phyloP scores from a whole-genome alignment of 805 yeast genomes.

The Saccharomycodes ludwigii region DNA sequence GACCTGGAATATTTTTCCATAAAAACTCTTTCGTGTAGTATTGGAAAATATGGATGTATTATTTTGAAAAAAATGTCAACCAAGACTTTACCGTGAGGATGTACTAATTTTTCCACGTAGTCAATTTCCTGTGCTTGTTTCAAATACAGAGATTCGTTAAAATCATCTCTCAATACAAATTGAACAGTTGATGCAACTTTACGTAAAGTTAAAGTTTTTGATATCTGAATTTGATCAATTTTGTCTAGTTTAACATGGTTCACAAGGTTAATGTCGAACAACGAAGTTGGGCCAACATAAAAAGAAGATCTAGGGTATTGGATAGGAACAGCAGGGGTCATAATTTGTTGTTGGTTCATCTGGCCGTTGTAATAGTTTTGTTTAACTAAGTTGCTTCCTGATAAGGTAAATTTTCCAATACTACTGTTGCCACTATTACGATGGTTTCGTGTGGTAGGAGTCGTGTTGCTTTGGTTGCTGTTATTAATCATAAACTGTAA shows the following conservation, averaged over 20 bases:
- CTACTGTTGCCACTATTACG: background rate
- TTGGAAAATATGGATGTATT: conserved; percentile 86
- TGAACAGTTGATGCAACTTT: conserved; percentile 68
- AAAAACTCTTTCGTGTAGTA: conserved; percentile 82
- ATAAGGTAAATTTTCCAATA: background rate
- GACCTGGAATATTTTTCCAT: conserved; percentile 84
- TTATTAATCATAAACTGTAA: no score
- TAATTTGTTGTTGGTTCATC: no score
- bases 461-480: background rate
- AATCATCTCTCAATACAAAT: conserved; percentile 73
- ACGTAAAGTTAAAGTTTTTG: conserved; percentile 53
- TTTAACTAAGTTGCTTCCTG: no score
- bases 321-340: conserved; percentile 31
- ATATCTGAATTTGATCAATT: conserved; percentile 70
- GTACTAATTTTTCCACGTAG: conserved; percentile 68
- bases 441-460: conserved; percentile 2
- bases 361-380: no score
- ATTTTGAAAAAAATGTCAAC: conserved; percentile 73
- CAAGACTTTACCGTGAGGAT: conserved; percentile 83
- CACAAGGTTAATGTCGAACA: conserved; percentile 61
- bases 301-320: conserved; percentile 87
- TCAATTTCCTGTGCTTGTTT: conserved; percentile 70
- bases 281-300: conserved; percentile 79
- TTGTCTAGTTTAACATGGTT: conserved; percentile 53
- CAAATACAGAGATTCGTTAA: conserved; percentile 53